phyloP scores from a whole-genome alignment of 1,139 yeast species.

The Candida smagusa region DNA sequence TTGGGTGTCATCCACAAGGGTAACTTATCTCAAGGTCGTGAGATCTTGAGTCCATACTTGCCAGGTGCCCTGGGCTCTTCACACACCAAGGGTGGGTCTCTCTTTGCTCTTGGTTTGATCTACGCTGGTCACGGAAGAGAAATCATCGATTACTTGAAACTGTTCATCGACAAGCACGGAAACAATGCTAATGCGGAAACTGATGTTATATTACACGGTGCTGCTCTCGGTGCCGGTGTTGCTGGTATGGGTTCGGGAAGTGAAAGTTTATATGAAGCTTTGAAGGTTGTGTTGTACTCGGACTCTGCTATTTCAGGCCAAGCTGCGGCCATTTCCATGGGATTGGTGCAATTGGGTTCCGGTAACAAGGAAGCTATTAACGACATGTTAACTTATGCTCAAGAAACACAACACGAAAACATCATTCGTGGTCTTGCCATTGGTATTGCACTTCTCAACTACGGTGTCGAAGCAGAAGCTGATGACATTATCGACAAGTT shows the following conservation, averaged over 20 bases:
- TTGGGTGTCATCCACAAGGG: conserved; percentile 97
- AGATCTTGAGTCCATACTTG: conserved; percentile 83
- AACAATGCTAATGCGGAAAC: conserved; percentile 69
- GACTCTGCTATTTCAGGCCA: conserved; percentile 96
- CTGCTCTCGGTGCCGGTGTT: conserved; percentile 91
- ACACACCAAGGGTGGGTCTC: conserved; percentile 93
- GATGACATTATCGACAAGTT: conserved; percentile 67
- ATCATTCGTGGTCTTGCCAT: conserved; percentile 89
- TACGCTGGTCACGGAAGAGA: conserved; percentile 97
- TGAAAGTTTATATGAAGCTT: conserved; percentile 71
- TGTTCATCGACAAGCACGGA: conserved; percentile 67
- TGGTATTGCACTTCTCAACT: conserved; percentile 83
- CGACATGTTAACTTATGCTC: conserved; percentile 89
- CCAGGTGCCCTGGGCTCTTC: conserved; percentile 80
- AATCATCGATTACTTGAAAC: conserved; percentile 74
- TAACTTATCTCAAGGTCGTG: conserved; percentile 85
- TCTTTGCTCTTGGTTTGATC: conserved; percentile 88
- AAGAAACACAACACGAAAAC: conserved; percentile 94
- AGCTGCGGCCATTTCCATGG: conserved; percentile 97
- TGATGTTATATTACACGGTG: conserved; percentile 92
- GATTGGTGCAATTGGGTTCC: conserved; percentile 93
- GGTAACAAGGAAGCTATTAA: conserved; percentile 67
- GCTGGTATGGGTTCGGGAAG: conserved; percentile 94
- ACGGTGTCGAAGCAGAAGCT: conserved; percentile 83
- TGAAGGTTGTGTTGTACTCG: conserved; percentile 79